These are phyloP conservation scores for Plantago coronopus DNA, from an alignment of 305 asterid species.

Conservation along the genomic window DNA sequence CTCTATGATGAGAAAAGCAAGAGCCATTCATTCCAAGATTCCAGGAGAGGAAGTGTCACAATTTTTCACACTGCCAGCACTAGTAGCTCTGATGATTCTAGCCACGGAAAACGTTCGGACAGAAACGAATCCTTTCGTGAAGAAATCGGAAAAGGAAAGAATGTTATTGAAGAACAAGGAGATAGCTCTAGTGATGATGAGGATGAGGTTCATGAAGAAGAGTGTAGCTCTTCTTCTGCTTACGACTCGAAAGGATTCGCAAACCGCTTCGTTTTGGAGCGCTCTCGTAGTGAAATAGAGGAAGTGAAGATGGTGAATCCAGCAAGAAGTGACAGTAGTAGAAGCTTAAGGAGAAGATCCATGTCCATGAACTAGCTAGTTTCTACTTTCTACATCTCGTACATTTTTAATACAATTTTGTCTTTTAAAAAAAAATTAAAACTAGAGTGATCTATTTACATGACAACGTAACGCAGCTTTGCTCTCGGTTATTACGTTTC, in stretches of 20 bases:
- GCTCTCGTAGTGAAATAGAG: conserved; percentile 35
- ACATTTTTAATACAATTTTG: too few species aligned
- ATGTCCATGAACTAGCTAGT: conserved; percentile 25
- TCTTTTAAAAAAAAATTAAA: too few species aligned
- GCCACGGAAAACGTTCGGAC: conserved; percentile 18
- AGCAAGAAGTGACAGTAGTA: conserved; percentile 21
- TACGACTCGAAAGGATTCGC: conserved; percentile 24
- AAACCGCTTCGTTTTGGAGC: conserved; percentile 24
- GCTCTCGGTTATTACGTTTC: too few species aligned
- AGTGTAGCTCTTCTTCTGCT: conserved; percentile 16
- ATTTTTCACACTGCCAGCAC: conserved; percentile 51
- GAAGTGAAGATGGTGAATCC: conserved; percentile 28
- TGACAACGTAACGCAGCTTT: too few species aligned
- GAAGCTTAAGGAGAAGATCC: conserved; percentile 56
- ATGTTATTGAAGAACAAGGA: conserved; percentile 29
- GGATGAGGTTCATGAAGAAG: conserved; percentile 28
- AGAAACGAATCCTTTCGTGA: conserved; percentile 22
- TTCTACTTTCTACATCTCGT: neutral
- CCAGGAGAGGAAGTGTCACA: conserved; percentile 56
- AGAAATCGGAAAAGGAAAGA: conserved; percentile 43
- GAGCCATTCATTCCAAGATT: conserved; percentile 60
- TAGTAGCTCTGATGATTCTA: conserved; percentile 23
- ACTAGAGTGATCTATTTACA: too few species aligned
- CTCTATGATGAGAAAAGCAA: conserved; percentile 37
- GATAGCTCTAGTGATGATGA: conserved; percentile 33